phyloP scores from a whole-genome alignment of 73 alveolate genomes.

The Symbiodinium natans region DNA sequence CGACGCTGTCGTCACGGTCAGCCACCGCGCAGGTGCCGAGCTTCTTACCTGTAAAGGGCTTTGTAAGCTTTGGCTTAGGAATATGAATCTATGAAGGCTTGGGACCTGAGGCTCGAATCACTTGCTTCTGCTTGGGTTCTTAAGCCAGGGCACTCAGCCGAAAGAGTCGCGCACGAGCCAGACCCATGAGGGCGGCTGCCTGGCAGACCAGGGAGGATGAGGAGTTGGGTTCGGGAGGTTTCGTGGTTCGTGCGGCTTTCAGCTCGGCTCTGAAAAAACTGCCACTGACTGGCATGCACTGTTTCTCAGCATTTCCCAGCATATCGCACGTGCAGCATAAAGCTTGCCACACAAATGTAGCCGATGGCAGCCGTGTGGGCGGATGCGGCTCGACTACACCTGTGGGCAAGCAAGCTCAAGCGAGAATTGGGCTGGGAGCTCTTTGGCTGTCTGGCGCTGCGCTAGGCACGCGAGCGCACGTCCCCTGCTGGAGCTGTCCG shows the following conservation, averaged over 20 bases:
- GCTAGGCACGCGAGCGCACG: neutral
- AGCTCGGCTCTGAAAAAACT: too few relatives aligned
- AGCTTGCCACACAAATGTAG: neutral
- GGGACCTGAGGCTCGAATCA: neutral
- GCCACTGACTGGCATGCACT: too few relatives aligned
- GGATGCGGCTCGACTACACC: neutral
- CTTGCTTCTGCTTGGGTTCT: neutral
- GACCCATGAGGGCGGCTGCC: neutral
- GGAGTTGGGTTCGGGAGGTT: neutral
- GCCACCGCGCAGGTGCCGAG: conserved; percentile 58
- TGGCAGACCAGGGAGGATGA: neutral
- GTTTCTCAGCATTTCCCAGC: too few relatives aligned
- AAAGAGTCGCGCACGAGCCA: neutral
- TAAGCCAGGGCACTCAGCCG: neutral
- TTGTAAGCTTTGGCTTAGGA: neutral
- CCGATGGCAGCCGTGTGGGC: neutral
- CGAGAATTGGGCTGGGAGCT: neutral
- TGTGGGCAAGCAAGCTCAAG: neutral
- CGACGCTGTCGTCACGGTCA: conserved; percentile 39
- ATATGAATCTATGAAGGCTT: neutral
- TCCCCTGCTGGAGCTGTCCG: conserved; percentile 60
- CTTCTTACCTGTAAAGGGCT: conserved; percentile 15
- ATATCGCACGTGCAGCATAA: neutral
- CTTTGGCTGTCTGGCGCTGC: conserved; percentile 1
- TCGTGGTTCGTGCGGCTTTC: neutral